These are phyloP conservation scores for Coemansia reversa DNA, from an alignment of 192 early-diverging fungal species.

Conservation along the genomic window DNA sequence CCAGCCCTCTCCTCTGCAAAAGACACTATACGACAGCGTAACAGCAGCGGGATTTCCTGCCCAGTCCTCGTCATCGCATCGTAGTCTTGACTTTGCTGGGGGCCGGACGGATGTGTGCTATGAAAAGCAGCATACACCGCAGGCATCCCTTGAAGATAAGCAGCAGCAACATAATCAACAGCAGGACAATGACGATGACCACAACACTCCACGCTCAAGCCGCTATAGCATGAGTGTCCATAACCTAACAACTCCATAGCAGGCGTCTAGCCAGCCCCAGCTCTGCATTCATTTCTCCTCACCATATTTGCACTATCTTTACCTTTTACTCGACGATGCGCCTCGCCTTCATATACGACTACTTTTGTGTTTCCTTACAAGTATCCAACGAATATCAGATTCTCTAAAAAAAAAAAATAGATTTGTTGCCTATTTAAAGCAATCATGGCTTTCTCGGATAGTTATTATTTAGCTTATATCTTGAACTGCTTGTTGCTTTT, in stretches of 20 bases:
- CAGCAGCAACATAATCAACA: slow-evolving; percentile 17
- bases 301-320: background rate
- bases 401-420: too few species aligned
- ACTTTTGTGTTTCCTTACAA: background rate
- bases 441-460: too few species aligned
- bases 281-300: background rate
- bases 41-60: background rate
- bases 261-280: background rate
- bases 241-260: slow-evolving; percentile 43
- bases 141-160: background rate
- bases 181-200: slow-evolving; percentile 11
- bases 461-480: too few species aligned
- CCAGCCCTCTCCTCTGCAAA: background rate
- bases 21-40: background rate
- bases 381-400: background rate
- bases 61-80: slow-evolving; percentile 5
- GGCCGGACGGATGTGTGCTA: background rate
- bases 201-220: slow-evolving; percentile 21
- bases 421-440: too few species aligned
- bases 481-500: too few species aligned
- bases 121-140: background rate
- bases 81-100: slow-evolving; percentile 8
- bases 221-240: slow-evolving; percentile 51
- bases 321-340: too few species aligned
- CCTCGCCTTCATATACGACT: background rate